Conservation (phyloP, 1,139 yeast genomes). For the Pneumocystis wakefieldiae region DNA sequence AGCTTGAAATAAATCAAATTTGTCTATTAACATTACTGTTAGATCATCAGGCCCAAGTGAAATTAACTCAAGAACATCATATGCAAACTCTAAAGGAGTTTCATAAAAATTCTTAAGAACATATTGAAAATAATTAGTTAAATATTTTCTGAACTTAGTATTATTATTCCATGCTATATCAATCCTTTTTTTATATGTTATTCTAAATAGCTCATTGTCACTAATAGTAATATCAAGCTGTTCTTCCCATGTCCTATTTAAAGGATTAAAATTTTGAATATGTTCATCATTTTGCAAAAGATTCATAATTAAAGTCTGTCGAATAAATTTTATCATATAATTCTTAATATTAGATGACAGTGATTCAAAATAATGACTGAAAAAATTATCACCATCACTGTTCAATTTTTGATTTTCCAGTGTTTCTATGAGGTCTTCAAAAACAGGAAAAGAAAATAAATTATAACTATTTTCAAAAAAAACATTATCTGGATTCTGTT, state of each 20-base stretch:
- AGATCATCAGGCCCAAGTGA: constrained; percentile 20
- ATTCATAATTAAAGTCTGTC: constrained; percentile 49
- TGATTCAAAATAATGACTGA: not conserved
- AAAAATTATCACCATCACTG: not conserved
- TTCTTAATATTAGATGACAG: not conserved
- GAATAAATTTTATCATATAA: constrained; percentile 18
- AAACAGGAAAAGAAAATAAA: constrained; percentile 12
- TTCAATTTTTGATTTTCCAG: constrained; percentile 5
- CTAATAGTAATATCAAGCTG: constrained; percentile 61
- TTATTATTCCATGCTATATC: constrained; percentile 1
- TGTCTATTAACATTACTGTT: constrained; percentile 16
- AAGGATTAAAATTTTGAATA: constrained; percentile 31
- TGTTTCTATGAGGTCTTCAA: constrained; percentile 14
- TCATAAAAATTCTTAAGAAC: constrained; percentile 16
- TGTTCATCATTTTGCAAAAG: constrained; percentile 39
- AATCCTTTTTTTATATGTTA: constrained; percentile 20
- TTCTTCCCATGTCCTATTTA: constrained; percentile 63
- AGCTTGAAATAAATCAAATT: constrained; percentile 16
- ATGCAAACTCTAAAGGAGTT: not conserved
- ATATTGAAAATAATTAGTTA: constrained; percentile 26
- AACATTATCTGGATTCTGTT: not conserved
- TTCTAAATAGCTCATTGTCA: constrained; percentile 40
- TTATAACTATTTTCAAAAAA: not conserved
- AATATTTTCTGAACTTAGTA: constrained; percentile 16
- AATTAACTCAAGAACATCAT: constrained; percentile 16